Base-by-base conservation (phyloP, 371 early-diverging fungal genomes). In the Actinomucor elegans region DNA sequence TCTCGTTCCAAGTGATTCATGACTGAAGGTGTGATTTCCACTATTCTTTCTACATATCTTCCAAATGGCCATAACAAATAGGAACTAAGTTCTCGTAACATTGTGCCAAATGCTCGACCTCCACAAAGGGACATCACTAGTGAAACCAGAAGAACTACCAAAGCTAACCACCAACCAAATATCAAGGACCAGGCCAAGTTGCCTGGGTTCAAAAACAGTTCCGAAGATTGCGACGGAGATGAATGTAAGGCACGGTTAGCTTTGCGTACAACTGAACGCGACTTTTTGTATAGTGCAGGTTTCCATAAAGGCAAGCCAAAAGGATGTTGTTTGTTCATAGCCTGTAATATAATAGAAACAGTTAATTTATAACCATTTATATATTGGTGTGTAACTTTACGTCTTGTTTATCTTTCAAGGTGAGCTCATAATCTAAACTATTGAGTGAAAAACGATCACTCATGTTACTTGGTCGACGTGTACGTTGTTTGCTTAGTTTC, bases 291-390 rank as follows among this genome's bases (percentile, higher is more conserved):
- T 27, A 98, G 81, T 9, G 97, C 96, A 15, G 96, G 94, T 70
- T 98, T 98, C 98, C 98, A 98, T 12, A 97, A 75, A 9, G 92
- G 92, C 45, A 97, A 61, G 46, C 98, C 98, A 62, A 98, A 98
- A n/a, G 95, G 96, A 74, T 96, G 96, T 20, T 79, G 76, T 27
- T 73, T 83, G 67, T 92, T 92, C 61, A 92, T 86, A 20, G 87
- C 87, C 84, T 92, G 68, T 34, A n/a, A 4, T 14, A 33, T 8
- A 4, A 29, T 12, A 11, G 15, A 33, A 10, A 23, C 14, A 35
- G 36, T 24, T 21, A 5, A 24, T 24, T 11, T 24, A 41, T 7
- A 17, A 41, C 26, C 31, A n/a, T n/a, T n/a, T n/a, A n/a, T 41
- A 14, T 21, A 35, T 21, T 23, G 23, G 10, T 48, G 40, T 47